phyloP scores from a whole-genome alignment of 139 green algal species.

The Coccomyxa sp. region DNA sequence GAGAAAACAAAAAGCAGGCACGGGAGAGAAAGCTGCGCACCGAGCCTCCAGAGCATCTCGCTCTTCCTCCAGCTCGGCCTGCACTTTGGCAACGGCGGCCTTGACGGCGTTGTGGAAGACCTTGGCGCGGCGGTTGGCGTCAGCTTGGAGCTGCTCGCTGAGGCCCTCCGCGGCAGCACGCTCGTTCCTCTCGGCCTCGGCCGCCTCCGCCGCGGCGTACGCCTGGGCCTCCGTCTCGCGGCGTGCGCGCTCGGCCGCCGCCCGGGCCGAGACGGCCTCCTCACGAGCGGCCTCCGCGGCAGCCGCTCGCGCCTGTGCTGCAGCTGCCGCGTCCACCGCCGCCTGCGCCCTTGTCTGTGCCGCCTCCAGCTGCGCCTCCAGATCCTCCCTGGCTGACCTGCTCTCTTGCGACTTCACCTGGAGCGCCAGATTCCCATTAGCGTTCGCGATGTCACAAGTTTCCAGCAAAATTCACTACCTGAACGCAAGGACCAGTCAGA shows the following conservation, averaged over 20 bases:
- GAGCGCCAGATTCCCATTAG: not conserved
- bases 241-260: conserved; percentile 34
- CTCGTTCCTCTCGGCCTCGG: conserved; percentile 10
- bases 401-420: not conserved
- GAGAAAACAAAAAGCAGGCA: not conserved
- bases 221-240: not conserved
- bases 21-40: not conserved
- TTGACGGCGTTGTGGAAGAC: conserved; percentile 56
- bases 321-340: not conserved
- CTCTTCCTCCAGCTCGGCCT: conserved; percentile 43
- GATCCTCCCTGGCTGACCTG: not conserved
- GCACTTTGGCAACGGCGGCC: conserved; percentile 35
- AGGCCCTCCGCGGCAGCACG: conserved; percentile 38
- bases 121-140: conserved; percentile 38
- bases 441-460: too few species aligned
- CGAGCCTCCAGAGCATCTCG: conserved; percentile 32
- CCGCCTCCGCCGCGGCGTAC: conserved; percentile 5
- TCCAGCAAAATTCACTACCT: too few species aligned
- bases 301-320: conserved; percentile 1
- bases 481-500: too few species aligned
- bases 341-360: not conserved
- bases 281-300: conserved; percentile 2
- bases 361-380: not conserved
- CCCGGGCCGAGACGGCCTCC: not conserved
- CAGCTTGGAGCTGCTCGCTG: conserved; percentile 30